Conservation (phyloP, 768 basidiomycete genomes). For the Suillus paluster region DNA sequence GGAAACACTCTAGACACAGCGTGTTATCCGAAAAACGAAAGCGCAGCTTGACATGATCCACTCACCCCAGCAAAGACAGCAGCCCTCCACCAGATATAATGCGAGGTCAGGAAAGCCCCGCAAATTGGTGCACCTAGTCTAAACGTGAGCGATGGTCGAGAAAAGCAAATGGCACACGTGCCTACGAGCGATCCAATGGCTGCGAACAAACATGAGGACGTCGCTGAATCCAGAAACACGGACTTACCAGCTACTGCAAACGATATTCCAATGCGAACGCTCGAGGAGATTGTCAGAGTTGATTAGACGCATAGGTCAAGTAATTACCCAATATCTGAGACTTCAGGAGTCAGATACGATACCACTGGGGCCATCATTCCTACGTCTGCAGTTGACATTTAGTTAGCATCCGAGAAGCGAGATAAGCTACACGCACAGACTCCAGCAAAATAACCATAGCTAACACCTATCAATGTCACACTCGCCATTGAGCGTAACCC, state of each 20-base stretch:
- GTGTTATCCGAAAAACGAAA: neutral
- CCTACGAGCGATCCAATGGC: slow-evolving; percentile 30
- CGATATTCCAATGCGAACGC: slow-evolving; percentile 49
- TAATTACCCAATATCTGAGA: slow-evolving; percentile 54
- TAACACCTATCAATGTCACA: slow-evolving; percentile 44
- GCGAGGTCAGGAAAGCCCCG: slow-evolving; percentile 54
- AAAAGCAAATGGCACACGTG: slow-evolving; percentile 7
- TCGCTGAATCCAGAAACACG: slow-evolving; percentile 7
- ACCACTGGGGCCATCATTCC: slow-evolving; percentile 48
- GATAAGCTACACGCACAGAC: slow-evolving; percentile 9
- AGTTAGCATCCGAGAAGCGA: neutral
- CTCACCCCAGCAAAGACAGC: slow-evolving; percentile 53
- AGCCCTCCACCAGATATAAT: slow-evolving; percentile 62
- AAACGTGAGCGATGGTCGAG: slow-evolving; percentile 24
- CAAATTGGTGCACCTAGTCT: slow-evolving; percentile 55
- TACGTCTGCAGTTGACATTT: slow-evolving; percentile 33
- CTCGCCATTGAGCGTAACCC: slow-evolving; percentile 44
- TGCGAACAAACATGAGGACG: slow-evolving; percentile 4
- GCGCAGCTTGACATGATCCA: neutral
- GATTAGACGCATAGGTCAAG: neutral
- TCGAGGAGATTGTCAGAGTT: slow-evolving; percentile 13
- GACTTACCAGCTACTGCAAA: slow-evolving; percentile 47
- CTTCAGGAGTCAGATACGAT: slow-evolving; percentile 45
- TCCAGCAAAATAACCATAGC: slow-evolving; percentile 56
- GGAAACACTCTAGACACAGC: neutral